Evolutionary conservation across 2,329 filamentous ascomycete genomes (phyloP).

Genomic region (Diaporthe citri): DNA sequence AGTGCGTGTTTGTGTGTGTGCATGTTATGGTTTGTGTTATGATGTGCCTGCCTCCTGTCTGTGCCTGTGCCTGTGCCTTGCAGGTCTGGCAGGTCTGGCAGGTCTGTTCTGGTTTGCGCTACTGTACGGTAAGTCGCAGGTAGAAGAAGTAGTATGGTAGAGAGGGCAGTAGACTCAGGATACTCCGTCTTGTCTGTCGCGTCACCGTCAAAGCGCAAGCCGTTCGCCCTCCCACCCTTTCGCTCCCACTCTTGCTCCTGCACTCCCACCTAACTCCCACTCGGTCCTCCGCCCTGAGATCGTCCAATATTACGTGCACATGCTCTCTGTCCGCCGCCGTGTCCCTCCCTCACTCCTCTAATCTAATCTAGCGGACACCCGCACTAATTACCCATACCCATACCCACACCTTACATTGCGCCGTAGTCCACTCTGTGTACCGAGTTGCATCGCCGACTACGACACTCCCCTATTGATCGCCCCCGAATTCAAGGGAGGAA

Average conservation of each 20-base stretch:
- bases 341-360: slow-evolving; percentile 33
- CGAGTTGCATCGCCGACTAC: slow-evolving; percentile 20
- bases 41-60: not conserved
- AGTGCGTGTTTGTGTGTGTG: not conserved
- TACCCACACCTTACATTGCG: slow-evolving; percentile 30
- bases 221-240: not conserved
- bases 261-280: not conserved
- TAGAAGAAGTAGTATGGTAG: not conserved
- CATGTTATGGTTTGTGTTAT: not conserved
- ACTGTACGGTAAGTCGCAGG: not conserved
- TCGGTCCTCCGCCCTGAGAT: not conserved
- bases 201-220: slow-evolving; percentile 27
- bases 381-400: slow-evolving; percentile 32
- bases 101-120: not conserved
- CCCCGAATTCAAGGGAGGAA: not conserved
- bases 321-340: not conserved
- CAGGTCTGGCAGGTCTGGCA: not conserved
- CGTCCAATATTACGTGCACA: slow-evolving; percentile 31
- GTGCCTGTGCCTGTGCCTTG: slow-evolving; percentile 21
- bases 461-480: slow-evolving; percentile 47
- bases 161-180: not conserved
- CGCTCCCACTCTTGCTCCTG: not conserved
- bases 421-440: slow-evolving; percentile 1
- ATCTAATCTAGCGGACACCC: slow-evolving; percentile 27
- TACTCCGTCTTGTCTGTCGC: slow-evolving; percentile 10